Conservation (phyloP, 1,284 basidiomycete species). For the Irpex rosettiformis region DNA sequence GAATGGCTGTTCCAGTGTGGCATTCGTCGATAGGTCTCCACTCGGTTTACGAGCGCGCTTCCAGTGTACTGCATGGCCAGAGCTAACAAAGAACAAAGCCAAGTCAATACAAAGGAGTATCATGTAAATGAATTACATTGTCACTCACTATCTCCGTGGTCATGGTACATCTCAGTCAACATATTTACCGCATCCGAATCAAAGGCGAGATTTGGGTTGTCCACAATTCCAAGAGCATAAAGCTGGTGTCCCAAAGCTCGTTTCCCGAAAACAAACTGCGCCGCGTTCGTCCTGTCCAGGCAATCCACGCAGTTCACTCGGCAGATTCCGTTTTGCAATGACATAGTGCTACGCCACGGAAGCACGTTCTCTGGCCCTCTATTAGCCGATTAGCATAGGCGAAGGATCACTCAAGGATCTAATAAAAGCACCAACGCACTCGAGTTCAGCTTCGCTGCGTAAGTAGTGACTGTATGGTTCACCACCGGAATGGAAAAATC, state of each 20-base stretch:
- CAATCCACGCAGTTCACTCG: slow-evolving; percentile 96
- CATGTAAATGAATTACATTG: neutral
- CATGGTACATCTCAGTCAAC: slow-evolving; percentile 99
- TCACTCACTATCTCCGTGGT: slow-evolving; percentile 85
- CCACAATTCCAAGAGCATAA: slow-evolving; percentile 88
- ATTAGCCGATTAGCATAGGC: neutral
- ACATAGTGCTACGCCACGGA: slow-evolving; percentile 65
- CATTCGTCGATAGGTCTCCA: slow-evolving; percentile 95
- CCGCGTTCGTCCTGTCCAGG: slow-evolving; percentile 95
- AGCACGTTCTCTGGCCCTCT: slow-evolving; percentile 21
- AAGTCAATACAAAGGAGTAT: neutral
- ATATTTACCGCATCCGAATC: slow-evolving; percentile 97
- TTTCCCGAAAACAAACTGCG: slow-evolving; percentile 97
- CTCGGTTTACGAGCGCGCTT: slow-evolving; percentile 93
- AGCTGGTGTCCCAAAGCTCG: slow-evolving; percentile 94
- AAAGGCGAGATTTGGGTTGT: slow-evolving; percentile 83
- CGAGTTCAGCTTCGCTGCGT: slow-evolving; percentile 42
- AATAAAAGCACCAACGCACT: slow-evolving; percentile 30
- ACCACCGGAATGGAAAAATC: slow-evolving; percentile 90
- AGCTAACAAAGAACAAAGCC: slow-evolving; percentile 41
- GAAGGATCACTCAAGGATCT: neutral
- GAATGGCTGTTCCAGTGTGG: slow-evolving; percentile 98
- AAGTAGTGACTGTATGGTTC: slow-evolving; percentile 72
- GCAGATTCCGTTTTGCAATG: slow-evolving; percentile 88
- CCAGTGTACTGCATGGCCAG: slow-evolving; percentile 97